Evolutionary conservation across 139 green algal genomes (phyloP), one percentile per base, ranked within the genome.

Genomic region (Ostreobium quekettii): DNA sequence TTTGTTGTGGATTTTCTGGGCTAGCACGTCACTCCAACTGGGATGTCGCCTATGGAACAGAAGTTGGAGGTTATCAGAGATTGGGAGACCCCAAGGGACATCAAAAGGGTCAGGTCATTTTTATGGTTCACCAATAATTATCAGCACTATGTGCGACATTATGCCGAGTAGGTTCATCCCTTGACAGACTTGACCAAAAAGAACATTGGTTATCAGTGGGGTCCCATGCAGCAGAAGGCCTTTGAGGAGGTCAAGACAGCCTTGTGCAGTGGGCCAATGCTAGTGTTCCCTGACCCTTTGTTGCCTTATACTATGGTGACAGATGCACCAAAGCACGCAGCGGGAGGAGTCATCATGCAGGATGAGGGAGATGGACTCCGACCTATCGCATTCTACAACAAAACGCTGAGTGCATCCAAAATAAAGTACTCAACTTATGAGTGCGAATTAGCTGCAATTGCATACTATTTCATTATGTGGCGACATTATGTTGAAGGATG

Each of bases 101-200:
- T 75, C 24, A 60, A 48, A 24, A 36, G 78, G 47, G 33, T 76
- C 29, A 62, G 48, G 2, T 47, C 15, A 29, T 64, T 72, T 4
- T n/a, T 83, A 29, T 73, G 80, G 3, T 26, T 82, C 1, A 36
- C 73, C 15, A 60, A 48, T 26, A 82, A 76, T 76, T n/a, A 29
- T 72, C 1, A 7, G 42, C 2, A 58, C 37, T 24, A 1, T 46
- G 29, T 32, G 53, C 24, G 7, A 8, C 53, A 30, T 8, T 73
- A 48, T 28, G 24, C 36, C 0, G 30, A 7, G 24, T 49, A 30
- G 29, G 24, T 33, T 38, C 2, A 24, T 6, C 26, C 49, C 3
- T 26, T 73, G 28, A 47, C 15, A 0, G 7, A 1, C 30, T 22
- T 73, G 6, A 46, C 30, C 0, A 0, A 0, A 2, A 73, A 73